These are phyloP conservation scores for Ensete glaucum DNA, from an alignment of 176 grass and related monocot species.

Conservation along the genomic window DNA sequence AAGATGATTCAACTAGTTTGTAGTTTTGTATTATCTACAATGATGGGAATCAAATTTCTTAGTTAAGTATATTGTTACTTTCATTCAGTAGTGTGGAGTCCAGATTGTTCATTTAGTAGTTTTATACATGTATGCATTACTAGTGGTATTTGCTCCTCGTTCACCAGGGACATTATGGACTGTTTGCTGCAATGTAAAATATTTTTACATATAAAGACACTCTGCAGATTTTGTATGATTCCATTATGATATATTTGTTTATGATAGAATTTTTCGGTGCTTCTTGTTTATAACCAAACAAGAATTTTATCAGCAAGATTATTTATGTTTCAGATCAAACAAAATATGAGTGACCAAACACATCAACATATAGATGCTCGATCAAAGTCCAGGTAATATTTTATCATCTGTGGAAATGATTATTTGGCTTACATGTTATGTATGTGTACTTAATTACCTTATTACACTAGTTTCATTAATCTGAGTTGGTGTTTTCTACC, in stretches of 20 bases:
- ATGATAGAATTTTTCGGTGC: neutral
- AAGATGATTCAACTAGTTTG: too few relatives aligned
- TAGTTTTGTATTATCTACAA: too few relatives aligned
- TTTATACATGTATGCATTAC: neutral
- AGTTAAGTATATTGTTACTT: neutral
- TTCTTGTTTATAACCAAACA: neutral
- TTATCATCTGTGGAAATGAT: neutral
- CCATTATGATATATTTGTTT: neutral
- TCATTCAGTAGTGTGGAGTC: neutral
- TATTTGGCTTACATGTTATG: neutral
- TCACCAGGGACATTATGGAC: neutral
- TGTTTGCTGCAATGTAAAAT: neutral
- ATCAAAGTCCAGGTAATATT: constrained; percentile 55
- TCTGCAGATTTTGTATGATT: neutral
- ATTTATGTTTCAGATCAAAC: constrained; percentile 44
- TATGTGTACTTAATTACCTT: neutral
- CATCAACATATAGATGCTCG: constrained; percentile 72
- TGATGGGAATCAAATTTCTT: too few relatives aligned
- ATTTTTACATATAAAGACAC: neutral
- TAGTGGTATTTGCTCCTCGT: neutral
- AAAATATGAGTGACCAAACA: constrained; percentile 44
- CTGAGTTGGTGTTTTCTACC: neutral
- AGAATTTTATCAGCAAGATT: neutral
- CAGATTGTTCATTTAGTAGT: neutral
- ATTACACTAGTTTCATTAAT: neutral